Evolutionary conservation across 495 filamentous ascomycete species (phyloP).

Genomic region (Xylaria longipes): DNA sequence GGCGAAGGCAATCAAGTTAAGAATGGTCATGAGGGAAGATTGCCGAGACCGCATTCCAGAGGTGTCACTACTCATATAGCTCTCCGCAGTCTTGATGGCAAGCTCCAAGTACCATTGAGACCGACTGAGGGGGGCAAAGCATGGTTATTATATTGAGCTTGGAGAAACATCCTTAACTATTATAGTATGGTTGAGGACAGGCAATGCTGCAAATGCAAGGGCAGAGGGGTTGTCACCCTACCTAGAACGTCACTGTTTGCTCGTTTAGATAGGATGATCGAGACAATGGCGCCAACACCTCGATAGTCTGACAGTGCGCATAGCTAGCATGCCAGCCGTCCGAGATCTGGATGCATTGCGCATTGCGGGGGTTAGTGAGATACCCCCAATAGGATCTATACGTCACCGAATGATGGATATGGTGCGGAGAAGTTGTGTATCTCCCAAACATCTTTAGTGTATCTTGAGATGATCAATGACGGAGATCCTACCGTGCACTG

Average conservation of each 20-base stretch:
- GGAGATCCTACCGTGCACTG: not conserved
- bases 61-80: not conserved
- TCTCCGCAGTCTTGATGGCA: not conserved
- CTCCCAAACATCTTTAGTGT: not conserved
- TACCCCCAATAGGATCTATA: not conserved
- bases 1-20: not conserved
- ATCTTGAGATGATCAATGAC: not conserved
- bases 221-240: not conserved
- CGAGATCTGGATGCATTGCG: slow-evolving; percentile 26
- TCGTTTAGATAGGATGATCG: not conserved
- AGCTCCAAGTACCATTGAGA: not conserved
- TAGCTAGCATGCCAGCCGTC: not conserved
- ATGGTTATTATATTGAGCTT: not conserved
- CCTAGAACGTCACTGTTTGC: slow-evolving; percentile 1
- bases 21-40: not conserved
- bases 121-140: not conserved
- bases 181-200: slow-evolving; percentile 9
- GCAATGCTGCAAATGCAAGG: slow-evolving; percentile 22
- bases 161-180: slow-evolving; percentile 19
- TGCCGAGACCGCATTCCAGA: slow-evolving; percentile 15
- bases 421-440: slow-evolving; percentile 20
- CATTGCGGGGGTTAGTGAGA: slow-evolving; percentile 31
- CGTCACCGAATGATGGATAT: not conserved
- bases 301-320: slow-evolving; percentile 21
- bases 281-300: not conserved